Evolutionary conservation across 768 basidiomycete species (phyloP).

Genomic region (button mushroom (Agaricus bisporus)): DNA sequence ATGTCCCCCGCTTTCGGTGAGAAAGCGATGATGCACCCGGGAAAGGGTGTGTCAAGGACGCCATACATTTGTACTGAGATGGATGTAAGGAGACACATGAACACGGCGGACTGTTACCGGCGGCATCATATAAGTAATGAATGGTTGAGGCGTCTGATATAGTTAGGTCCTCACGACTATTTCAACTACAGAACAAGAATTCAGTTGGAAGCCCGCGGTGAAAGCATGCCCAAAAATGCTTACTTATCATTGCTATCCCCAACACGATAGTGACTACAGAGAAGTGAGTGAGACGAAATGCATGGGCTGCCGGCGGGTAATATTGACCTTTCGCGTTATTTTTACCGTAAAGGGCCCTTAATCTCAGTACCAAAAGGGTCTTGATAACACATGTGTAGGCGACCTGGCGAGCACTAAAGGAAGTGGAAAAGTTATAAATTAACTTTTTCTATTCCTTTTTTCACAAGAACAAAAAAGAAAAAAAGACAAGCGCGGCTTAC

Average conservation of each 20-base stretch:
- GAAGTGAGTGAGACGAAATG: neutral
- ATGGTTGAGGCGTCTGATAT: neutral
- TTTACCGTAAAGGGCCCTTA: conserved; percentile 2
- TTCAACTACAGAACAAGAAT: neutral
- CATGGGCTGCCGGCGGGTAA: neutral
- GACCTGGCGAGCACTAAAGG: neutral
- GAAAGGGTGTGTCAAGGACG: neutral
- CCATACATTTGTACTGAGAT: conserved; percentile 5
- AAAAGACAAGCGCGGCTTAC: neutral
- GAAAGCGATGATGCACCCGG: neutral
- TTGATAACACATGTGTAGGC: conserved; percentile 6
- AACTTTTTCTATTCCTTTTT: neutral
- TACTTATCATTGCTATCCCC: conserved; percentile 2
- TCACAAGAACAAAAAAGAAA: too few relatives aligned
- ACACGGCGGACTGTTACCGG: neutral
- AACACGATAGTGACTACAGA: neutral
- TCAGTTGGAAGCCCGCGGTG: neutral
- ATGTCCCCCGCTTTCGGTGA: neutral
- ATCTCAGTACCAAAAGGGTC: conserved; percentile 4
- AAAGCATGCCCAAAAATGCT: neutral
- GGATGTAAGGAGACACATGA: neutral
- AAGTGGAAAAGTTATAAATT: neutral
- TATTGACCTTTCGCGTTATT: neutral
- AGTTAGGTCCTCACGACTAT: neutral
- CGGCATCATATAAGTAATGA: neutral